These are phyloP conservation scores for Anisodus acutangulus DNA, from an alignment of 257 asterid species.

Conservation along the genomic window DNA sequence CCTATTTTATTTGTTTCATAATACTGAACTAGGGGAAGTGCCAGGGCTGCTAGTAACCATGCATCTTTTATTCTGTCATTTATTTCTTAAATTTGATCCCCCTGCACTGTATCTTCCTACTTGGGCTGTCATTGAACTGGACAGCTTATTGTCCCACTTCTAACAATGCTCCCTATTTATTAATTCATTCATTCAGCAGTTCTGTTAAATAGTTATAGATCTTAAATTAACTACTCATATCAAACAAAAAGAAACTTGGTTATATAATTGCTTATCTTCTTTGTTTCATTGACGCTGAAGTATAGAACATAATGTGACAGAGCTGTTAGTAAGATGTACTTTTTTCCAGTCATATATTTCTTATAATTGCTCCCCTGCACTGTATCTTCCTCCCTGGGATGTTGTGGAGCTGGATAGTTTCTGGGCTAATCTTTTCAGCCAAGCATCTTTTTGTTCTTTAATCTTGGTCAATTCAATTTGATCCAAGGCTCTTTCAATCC, in stretches of 20 bases:
- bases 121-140: neutral
- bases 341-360: conserved; percentile 18
- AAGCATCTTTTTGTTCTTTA: neutral
- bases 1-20: neutral
- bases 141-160: neutral
- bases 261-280: neutral
- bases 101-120: conserved; percentile 20
- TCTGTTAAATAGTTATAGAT: neutral
- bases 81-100: neutral
- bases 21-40: neutral
- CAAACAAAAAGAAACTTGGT: neutral
- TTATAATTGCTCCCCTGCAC: neutral
- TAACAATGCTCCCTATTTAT: neutral
- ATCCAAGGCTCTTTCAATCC: neutral
- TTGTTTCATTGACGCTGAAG: neutral
- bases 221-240: conserved; percentile 21
- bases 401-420: neutral
- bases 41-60: neutral
- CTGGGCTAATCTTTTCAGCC: conserved; percentile 3
- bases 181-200: neutral
- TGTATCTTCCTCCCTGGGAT: neutral
- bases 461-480: neutral
- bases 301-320: neutral
- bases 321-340: neutral
- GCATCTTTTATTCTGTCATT: neutral